A percentile compares a stretch with the other conserved stretches of the same genome.
Evolutionary conservation across 1,284 basidiomycete species (phyloP).

Genomic region (Ganoderma lucidum): DNA sequence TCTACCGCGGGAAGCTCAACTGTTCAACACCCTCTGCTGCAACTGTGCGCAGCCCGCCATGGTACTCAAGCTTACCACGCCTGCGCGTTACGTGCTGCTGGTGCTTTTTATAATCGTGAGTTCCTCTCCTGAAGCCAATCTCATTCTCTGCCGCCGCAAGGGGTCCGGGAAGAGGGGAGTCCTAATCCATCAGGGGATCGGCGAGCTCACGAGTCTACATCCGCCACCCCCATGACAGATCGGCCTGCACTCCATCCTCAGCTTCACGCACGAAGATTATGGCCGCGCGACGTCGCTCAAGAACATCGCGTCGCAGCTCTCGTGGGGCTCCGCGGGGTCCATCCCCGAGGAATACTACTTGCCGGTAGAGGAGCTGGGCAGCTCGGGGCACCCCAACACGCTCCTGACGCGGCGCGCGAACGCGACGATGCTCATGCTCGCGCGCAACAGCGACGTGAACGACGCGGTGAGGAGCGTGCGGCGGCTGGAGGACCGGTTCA

Average conservation of each 20-base stretch:
- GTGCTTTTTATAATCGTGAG: constrained; percentile 39
- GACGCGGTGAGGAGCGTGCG: constrained; percentile 62
- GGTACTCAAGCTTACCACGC: constrained; percentile 36
- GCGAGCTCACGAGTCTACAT: constrained; percentile 13
- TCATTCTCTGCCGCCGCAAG: background rate
- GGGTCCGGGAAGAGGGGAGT: background rate
- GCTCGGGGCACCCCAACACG: constrained; percentile 3
- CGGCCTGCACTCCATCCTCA: constrained; percentile 46
- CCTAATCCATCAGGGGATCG: no score
- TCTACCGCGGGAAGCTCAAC: background rate
- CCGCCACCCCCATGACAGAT: constrained; percentile 32
- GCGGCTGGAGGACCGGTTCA: constrained; percentile 71
- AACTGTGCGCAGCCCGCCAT: constrained; percentile 7
- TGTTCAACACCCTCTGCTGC: background rate
- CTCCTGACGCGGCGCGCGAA: constrained; percentile 37
- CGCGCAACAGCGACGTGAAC: constrained; percentile 73
- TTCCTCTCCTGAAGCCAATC: background rate
- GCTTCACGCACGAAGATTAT: constrained; percentile 47
- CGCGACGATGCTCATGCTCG: constrained; percentile 56
- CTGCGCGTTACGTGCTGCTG: constrained; percentile 39
- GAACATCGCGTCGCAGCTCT: constrained; percentile 33
- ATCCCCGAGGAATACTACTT: constrained; percentile 3
- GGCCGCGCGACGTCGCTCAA: constrained; percentile 45
- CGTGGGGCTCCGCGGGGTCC: constrained; percentile 26
- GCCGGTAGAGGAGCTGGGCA: background rate